Conservation (phyloP, 1,284 basidiomycete species). For the Rugiboletus extremiorientalis region DNA sequence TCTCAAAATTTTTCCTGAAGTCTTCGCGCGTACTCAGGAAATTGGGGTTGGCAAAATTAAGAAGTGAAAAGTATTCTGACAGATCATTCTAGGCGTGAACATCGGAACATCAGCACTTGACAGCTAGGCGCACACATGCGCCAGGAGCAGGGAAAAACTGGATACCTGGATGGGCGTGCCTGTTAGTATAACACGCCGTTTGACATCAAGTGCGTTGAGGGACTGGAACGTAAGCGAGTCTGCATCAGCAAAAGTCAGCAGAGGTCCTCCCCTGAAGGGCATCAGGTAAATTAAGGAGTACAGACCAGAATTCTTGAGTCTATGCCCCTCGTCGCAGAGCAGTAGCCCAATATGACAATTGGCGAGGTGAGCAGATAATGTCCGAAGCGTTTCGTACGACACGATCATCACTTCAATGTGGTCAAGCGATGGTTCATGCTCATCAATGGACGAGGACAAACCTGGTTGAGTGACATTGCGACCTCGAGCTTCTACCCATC, state of each 20-base stretch:
- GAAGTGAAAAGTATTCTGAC: conserved; percentile 94
- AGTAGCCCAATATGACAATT: conserved; percentile 86
- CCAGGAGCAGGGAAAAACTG: neutral
- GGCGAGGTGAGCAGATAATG: conserved; percentile 72
- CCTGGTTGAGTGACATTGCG: conserved; percentile 89
- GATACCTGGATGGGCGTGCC: conserved; percentile 92
- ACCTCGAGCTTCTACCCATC: conserved; percentile 87
- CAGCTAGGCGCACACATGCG: conserved; percentile 3
- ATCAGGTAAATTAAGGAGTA: conserved; percentile 11
- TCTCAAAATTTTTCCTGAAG: conserved; percentile 97
- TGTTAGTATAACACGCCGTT: conserved; percentile 94
- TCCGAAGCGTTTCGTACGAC: conserved; percentile 96
- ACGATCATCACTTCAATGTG: conserved; percentile 88
- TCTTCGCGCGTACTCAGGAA: conserved; percentile 91
- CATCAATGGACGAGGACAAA: conserved; percentile 40
- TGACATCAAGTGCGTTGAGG: conserved; percentile 83
- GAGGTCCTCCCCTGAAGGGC: neutral
- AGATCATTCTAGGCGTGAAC: conserved; percentile 75
- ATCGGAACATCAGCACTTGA: neutral
- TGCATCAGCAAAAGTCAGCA: conserved; percentile 34
- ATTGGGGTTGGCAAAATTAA: conserved; percentile 97
- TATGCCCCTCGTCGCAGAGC: conserved; percentile 96
- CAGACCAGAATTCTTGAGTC: conserved; percentile 93
- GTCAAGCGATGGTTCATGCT: neutral
- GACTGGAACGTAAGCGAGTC: conserved; percentile 90